A percentile compares a stretch with the other conserved stretches of the same genome.
Conservation (phyloP, 2,329 filamentous ascomycete genomes). For the Aspergillus latus region DNA sequence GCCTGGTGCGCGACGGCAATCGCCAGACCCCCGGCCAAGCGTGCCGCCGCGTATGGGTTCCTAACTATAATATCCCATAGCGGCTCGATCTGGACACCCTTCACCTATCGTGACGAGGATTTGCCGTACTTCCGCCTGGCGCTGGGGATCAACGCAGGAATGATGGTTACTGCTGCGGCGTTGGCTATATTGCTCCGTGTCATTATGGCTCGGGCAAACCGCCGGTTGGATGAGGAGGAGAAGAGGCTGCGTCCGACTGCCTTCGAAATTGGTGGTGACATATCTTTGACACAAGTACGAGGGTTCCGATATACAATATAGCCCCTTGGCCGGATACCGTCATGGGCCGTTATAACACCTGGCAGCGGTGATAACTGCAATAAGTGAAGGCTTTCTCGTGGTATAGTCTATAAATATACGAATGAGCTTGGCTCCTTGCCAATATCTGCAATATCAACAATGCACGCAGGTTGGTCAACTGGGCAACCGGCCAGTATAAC, state of each 20-base stretch:
- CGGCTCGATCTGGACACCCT: constrained; percentile 49
- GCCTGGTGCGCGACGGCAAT: constrained; percentile 51
- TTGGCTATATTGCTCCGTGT: constrained; percentile 30
- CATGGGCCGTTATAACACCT: no score
- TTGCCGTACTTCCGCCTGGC: constrained; percentile 38
- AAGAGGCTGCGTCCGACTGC: background rate
- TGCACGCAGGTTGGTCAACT: background rate
- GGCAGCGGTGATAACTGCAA: no score
- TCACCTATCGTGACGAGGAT: constrained; percentile 43
- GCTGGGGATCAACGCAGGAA: constrained; percentile 37
- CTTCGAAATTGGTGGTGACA: background rate
- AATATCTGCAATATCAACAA: no score
- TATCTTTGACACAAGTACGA: no score
- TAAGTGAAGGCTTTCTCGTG: no score
- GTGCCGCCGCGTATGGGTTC: constrained; percentile 51
- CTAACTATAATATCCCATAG: constrained; percentile 53
- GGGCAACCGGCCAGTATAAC: background rate
- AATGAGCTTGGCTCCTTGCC: no score
- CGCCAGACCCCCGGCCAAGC: constrained; percentile 51
- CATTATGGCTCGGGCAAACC: constrained; percentile 45
- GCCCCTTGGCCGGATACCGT: no score
- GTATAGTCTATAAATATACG: no score
- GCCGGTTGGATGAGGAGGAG: constrained; percentile 35
- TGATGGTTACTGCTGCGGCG: constrained; percentile 31
- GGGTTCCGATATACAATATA: constrained; percentile 3